These are phyloP conservation scores for Tolypocladium album DNA, from an alignment of 2,329 filamentous ascomycete genomes.

Conservation along the genomic window DNA sequence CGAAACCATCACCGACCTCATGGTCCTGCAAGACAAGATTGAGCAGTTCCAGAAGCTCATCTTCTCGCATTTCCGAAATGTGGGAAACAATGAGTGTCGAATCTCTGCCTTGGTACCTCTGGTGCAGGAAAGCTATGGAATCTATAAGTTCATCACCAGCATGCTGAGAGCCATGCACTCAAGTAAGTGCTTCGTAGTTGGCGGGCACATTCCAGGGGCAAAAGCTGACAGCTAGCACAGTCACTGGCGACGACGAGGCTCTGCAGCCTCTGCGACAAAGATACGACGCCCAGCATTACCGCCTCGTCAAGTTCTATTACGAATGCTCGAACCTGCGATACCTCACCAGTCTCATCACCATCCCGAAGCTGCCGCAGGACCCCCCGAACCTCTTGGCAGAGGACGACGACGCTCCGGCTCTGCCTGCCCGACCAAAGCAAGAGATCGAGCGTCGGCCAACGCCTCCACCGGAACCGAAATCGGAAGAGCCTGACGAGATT, in stretches of 20 bases:
- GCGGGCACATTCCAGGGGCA: background rate
- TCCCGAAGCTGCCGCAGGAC: conserved; percentile 90
- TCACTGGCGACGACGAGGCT: conserved; percentile 87
- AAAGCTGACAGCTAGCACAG: conserved; percentile 28
- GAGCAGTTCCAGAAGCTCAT: conserved; percentile 98
- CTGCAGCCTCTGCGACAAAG: conserved; percentile 76
- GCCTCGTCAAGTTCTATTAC: conserved; percentile 95
- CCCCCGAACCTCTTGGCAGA: conserved; percentile 81
- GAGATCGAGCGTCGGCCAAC: conserved; percentile 59
- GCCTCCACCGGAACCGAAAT: conserved; percentile 55
- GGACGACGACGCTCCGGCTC: conserved; percentile 70
- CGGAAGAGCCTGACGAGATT: conserved; percentile 85
- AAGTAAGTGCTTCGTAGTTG: conserved; percentile 42
- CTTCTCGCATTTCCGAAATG: conserved; percentile 88
- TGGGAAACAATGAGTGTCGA: conserved; percentile 90
- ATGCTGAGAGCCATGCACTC: conserved; percentile 98
- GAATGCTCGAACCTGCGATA: conserved; percentile 97
- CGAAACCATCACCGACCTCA: conserved; percentile 93
- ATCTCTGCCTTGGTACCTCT: conserved; percentile 89
- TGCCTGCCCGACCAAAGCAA: conserved; percentile 72
- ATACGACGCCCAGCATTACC: conserved; percentile 94
- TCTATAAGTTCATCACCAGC: conserved; percentile 99
- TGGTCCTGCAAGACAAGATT: conserved; percentile 95
- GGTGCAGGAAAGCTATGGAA: conserved; percentile 96
- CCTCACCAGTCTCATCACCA: conserved; percentile 88